Evolutionary conservation across 805 yeast species (phyloP), one percentile per base, ranked within the genome.

Genomic region (Tetrapisispora fleetii): DNA sequence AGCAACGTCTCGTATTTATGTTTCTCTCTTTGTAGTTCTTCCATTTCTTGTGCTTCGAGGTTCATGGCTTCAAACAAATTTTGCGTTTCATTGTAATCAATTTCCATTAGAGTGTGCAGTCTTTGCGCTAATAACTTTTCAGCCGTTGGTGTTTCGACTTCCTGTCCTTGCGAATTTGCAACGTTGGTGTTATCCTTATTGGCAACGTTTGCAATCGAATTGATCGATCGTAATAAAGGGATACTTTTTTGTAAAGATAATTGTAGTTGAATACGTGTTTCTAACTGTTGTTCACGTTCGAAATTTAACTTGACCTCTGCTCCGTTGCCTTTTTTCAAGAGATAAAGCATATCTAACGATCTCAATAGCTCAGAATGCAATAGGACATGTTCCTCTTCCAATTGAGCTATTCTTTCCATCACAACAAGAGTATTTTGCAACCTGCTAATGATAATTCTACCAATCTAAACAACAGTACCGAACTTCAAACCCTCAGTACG

Each of bases 301-400:
- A n/a, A 3, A 21, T 19, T 32, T 10, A 41, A 18, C 9, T 37
- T 32, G 13, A 41, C 11, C 4, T 18, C 27, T 2, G 33, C 10
- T 7, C 35, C 19, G 2, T 5, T 4, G 5, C 22, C 35, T 17
- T 43, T 32, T 22, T 55, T 57, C 16, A 52, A 33, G 33, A 62
- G 42, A 44, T 59, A 59, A 9, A 73, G 51, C 17, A 58, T 53
- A 48, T 73, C 76, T 24, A 72, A 46, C 0, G 61, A 51, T 17
- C 52, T 43, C 4, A 70, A 50, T 14, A 72, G 52, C 19, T 64
- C 60, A n/a, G 54, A 51, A 49, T 72, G 68, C 0, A 65, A 52
- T 27, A 53, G 47, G 0, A 65, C 68, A 48, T 71, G 70, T 49
- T 52, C 51, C 21, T 55, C 51, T 46, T 63, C 67, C 18, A 60